Base-by-base conservation (phyloP, 768 basidiomycete species). In the Paxillus involutus region DNA sequence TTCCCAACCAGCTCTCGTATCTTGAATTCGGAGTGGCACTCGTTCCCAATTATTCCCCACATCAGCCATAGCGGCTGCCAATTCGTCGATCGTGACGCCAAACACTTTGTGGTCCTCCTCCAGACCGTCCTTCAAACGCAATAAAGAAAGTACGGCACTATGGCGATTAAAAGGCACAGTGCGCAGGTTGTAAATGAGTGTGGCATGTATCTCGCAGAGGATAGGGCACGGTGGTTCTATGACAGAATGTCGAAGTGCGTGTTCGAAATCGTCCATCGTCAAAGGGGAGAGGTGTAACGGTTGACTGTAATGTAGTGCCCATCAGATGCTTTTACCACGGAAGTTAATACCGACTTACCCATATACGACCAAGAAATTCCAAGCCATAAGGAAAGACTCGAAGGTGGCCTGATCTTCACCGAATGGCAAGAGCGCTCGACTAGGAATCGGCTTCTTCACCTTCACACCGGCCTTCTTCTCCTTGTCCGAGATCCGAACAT, bases 331-430 rank as follows among this genome's bases (percentile, higher is more conserved):
- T 19, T 37, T 41, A 2, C 12, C 10, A 2, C 21, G 24, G 44
- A 35, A 10, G 21, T 6, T 32, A n/a, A 54, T 21, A 41, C 57
- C 16, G 30, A 72, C 84, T 62, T 67, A 97, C 97, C 94, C 93
- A 71, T 95, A 95, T 49, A 94, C 88, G 49, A 91, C 88, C 51
- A 98, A 71, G 70, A 96, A 96, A 71, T 92, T 94, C 95, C 95
- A 99, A 9, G 84, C 76, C 87, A 91, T 88, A 30, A 98, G 72
- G 69, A 98, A 93, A 9, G 80, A 75, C 67, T 98, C 95, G 58
- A 97, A 96, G 12, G 79, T 73, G 11, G 76, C 78, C 8, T 81
- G 76, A 32, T 75, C 73, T 36, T 83, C 79, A 47, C 85, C 84
- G 66, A 92, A 91, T 4, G 92, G 88, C 48, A 93, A 72, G 12